Percentiles rank a stretch among this genome's conserved stretches.
Evolutionary conservation across 257 asterid genomes (phyloP).

Genomic region (Primulina tabacum): DNA sequence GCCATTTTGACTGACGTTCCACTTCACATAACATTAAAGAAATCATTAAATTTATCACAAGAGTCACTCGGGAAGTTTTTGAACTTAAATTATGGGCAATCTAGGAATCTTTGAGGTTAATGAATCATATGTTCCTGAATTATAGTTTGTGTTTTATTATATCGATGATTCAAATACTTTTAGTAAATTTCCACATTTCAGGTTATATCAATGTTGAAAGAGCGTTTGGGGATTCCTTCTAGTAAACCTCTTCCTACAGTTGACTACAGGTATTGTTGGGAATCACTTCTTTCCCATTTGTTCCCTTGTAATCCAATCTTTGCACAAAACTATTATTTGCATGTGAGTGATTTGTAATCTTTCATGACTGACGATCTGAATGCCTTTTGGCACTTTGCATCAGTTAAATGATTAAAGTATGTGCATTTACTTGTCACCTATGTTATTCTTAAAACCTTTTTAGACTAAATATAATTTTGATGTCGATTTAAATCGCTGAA

Average conservation of each 20-base stretch:
- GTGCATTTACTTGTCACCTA: slow-evolving; percentile 17
- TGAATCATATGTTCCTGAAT: slow-evolving; percentile 2
- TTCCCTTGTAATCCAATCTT: slow-evolving; percentile 11
- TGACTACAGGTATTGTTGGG: slow-evolving; percentile 62
- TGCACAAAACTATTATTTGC: slow-evolving; percentile 17
- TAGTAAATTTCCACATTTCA: slow-evolving; percentile 41
- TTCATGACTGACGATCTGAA: too few species aligned
- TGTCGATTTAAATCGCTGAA: slow-evolving; percentile 1
- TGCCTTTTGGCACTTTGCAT: too few species aligned
- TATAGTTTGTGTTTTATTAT: not conserved
- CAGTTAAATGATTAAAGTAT: not conserved
- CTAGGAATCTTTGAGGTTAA: not conserved
- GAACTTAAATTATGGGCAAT: too few species aligned
- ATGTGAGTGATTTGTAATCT: not conserved
- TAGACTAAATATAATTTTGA: not conserved
- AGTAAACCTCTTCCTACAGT: slow-evolving; percentile 71
- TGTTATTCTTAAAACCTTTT: slow-evolving; percentile 12
- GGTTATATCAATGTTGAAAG: slow-evolving; percentile 80
- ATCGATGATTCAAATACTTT: slow-evolving; percentile 30
- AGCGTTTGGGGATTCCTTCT: slow-evolving; percentile 64
- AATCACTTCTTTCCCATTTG: slow-evolving; percentile 8
- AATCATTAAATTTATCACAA: too few species aligned
- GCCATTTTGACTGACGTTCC: too few species aligned
- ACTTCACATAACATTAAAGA: too few species aligned
- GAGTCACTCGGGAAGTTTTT: too few species aligned